Evolutionary conservation across 169 alveolate species (phyloP), one percentile per base, ranked within the genome.

Genomic region (Plasmodium gaboni): DNA sequence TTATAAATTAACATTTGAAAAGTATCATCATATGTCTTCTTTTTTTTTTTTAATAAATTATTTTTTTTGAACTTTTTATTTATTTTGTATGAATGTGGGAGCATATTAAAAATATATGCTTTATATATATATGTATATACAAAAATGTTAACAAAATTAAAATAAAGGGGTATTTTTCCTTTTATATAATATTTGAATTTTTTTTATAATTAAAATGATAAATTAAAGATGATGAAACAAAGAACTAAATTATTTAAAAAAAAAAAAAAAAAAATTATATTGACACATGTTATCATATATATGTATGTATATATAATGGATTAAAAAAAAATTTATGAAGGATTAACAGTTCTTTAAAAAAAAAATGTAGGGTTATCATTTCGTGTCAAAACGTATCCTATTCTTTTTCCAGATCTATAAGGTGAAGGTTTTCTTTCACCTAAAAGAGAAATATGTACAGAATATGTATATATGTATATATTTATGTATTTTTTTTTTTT

Each of bases 341-440:
- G 69, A 19, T 19, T 22, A 12, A 59, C n/a, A 19, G 7, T 32
- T 59, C 24, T 59, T 80, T 71, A 80, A 46, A 53, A 80, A 8
- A 80, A 55, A 26, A 80, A 51, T 6, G 68, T 60, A 1, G 78
- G 53, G 42, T 80, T 46, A 59, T 80, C 90, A 22, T 65, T 80
- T 71, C 22, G 17, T 10, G 67, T n/a, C 12, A 26, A 5, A 12
- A 68, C 2, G 46, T 80, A 80, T n/a, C 90, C 90, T 38, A 68
- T 80, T 55, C 90, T 68, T 28, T 80, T 80, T 55, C 90, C 90
- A 5, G 90, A 32, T 28, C 90, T 67, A 28, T 50, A 46, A n/a
- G 90, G 90, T 10, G 72, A 80, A 12, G 80, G 78, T 7, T 67
- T 61, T 68, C 63, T 22, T 9, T 44, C 90, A 60, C 19, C 90